Conservation (phyloP, 805 yeast species). For the Candida golubevii region DNA sequence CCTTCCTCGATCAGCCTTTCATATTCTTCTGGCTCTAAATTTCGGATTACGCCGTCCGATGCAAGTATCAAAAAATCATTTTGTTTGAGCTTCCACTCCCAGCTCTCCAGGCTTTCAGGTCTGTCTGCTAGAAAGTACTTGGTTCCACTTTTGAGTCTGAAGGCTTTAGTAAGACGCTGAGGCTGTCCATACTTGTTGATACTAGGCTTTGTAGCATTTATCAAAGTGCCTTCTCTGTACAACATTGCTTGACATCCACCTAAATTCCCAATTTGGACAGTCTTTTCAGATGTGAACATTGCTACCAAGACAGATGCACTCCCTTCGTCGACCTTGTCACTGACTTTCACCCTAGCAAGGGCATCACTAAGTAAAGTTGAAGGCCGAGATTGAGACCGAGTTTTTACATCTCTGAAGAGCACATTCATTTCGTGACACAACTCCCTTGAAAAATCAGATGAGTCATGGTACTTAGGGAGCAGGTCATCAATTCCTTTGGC, state of each 20-base stretch:
- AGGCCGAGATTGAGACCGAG: background rate
- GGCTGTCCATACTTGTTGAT: background rate
- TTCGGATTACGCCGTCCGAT: constrained; percentile 1
- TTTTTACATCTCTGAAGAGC: background rate
- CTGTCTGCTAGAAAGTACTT: background rate
- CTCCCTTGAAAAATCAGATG: constrained; percentile 1
- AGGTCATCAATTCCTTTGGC: constrained; percentile 1
- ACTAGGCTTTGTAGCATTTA: background rate
- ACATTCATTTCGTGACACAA: constrained; percentile 1
- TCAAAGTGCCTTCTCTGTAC: constrained; percentile 1
- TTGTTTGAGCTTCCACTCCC: constrained; percentile 5
- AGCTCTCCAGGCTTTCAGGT: background rate
- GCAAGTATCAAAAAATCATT: constrained; percentile 1
- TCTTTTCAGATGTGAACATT: constrained; percentile 1
- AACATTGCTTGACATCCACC: constrained; percentile 4
- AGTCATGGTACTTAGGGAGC: background rate
- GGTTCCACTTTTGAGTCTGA: background rate
- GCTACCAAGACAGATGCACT: constrained; percentile 2
- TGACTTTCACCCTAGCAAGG: background rate
- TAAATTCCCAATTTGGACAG: constrained; percentile 1
- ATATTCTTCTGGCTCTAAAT: background rate
- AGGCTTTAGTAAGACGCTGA: background rate
- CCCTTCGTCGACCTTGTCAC: background rate
- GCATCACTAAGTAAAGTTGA: constrained; percentile 1
- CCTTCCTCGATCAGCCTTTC: constrained; percentile 1